Conservation (phyloP, 495 filamentous ascomycete species). For the Tuber calosporum region DNA sequence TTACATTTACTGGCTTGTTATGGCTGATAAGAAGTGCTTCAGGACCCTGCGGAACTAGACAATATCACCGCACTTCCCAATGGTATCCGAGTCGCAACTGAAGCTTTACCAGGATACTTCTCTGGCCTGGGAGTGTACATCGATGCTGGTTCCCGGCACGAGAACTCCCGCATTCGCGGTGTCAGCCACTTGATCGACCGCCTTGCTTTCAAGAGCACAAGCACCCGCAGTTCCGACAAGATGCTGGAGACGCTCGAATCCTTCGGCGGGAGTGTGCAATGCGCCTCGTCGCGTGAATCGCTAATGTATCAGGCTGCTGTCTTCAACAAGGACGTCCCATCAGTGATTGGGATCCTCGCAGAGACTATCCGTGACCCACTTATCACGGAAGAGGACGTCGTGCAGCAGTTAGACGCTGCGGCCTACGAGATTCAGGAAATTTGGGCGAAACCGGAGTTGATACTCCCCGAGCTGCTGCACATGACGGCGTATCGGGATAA, state of each 20-base stretch:
- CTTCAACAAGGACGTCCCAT: conserved; percentile 87
- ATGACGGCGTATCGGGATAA: conserved; percentile 92
- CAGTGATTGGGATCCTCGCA: conserved; percentile 75
- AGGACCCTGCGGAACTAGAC: conserved; percentile 88
- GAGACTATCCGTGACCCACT: conserved; percentile 87
- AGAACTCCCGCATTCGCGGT: conserved; percentile 74
- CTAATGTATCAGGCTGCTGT: conserved; percentile 98
- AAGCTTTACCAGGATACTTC: conserved; percentile 91
- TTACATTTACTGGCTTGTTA: conserved; percentile 20
- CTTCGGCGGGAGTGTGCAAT: conserved; percentile 91
- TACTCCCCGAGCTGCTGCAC: conserved; percentile 89
- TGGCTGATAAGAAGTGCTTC: neutral
- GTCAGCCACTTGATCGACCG: conserved; percentile 96
- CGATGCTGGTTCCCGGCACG: conserved; percentile 91
- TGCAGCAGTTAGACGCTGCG: conserved; percentile 77
- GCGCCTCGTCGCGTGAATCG: conserved; percentile 86
- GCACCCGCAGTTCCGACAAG: conserved; percentile 61
- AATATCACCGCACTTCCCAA: conserved; percentile 84
- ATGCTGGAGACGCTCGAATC: conserved; percentile 81
- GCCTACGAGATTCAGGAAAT: conserved; percentile 96
- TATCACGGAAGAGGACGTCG: conserved; percentile 84
- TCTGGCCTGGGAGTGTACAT: conserved; percentile 93
- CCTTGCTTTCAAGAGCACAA: conserved; percentile 91
- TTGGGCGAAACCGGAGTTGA: conserved; percentile 94
- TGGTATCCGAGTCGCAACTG: conserved; percentile 88